A percentile compares a stretch with the other conserved stretches of the same genome.
Evolutionary conservation across 768 basidiomycete species (phyloP).

Genomic region (Asterophora parasitica): DNA sequence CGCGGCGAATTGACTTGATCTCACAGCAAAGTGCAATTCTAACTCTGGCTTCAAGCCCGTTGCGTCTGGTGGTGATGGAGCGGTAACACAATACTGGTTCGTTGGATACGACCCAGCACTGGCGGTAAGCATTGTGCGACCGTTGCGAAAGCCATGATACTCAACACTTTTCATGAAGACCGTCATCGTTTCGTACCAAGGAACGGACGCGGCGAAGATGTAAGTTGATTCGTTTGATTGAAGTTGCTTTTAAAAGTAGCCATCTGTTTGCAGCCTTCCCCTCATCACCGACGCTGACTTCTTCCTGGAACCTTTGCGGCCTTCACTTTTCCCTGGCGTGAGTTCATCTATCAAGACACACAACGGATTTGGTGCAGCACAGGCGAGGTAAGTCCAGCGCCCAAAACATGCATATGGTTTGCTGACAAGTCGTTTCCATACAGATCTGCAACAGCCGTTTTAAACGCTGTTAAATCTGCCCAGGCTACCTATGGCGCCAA

Average conservation of each 20-base stretch:
- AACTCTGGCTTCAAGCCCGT: conserved; percentile 41
- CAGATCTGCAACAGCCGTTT: conserved; percentile 36
- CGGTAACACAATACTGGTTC: conserved; percentile 37
- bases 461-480: conserved; percentile 39
- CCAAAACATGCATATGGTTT: not conserved
- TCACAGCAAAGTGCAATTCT: conserved; percentile 39
- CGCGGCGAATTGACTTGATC: not conserved
- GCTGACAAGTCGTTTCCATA: not conserved
- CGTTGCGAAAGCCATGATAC: not conserved
- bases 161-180: conserved; percentile 1
- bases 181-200: conserved; percentile 13
- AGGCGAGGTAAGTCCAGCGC: conserved; percentile 34
- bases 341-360: conserved; percentile 38
- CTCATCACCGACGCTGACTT: conserved; percentile 39
- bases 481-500: conserved; percentile 30
- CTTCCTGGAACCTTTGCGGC: conserved; percentile 26
- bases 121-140: conserved; percentile 9
- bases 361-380: conserved; percentile 40
- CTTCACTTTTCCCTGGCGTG: conserved; percentile 48
- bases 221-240: conserved; percentile 6
- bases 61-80: conserved; percentile 41
- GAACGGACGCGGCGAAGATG: conserved; percentile 23
- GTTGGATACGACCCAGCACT: conserved; percentile 20
- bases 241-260: not conserved
- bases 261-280: conserved; percentile 14